phyloP scores from a whole-genome alignment of 2,329 filamentous ascomycete species.

The Sporothrix sp. region DNA sequence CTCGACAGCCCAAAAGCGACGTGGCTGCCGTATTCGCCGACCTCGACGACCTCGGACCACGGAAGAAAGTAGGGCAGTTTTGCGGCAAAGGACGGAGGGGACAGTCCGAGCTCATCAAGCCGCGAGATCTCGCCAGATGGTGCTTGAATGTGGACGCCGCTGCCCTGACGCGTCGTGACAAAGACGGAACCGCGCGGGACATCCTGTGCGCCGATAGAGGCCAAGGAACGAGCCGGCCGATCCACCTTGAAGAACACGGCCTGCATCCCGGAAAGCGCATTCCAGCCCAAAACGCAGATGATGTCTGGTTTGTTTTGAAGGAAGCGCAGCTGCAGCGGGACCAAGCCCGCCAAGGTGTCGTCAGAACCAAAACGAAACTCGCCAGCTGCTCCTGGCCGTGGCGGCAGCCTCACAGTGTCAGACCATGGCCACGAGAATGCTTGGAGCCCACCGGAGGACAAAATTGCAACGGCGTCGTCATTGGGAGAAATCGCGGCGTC shows the following conservation, averaged over 20 bases:
- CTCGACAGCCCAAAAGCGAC: conserved; percentile 57
- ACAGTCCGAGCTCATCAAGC: conserved; percentile 23
- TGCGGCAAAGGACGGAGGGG: conserved; percentile 24
- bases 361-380: background rate
- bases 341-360: conserved; percentile 23
- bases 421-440: conserved; percentile 65
- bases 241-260: conserved; percentile 18
- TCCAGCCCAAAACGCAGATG: conserved; percentile 28
- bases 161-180: conserved; percentile 23
- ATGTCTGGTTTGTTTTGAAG: conserved; percentile 13
- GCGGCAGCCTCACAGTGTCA: conserved; percentile 43
- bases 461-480: conserved; percentile 57
- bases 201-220: background rate
- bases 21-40: conserved; percentile 24
- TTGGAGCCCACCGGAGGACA: conserved; percentile 57
- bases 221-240: background rate
- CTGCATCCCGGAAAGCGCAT: conserved; percentile 20
- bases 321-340: conserved; percentile 26
- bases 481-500: conserved; percentile 65
- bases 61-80: conserved; percentile 40
- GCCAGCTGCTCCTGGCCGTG: conserved; percentile 32
- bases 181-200: conserved; percentile 22
- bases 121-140: conserved; percentile 35
- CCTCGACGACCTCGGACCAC: conserved; percentile 40
- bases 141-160: conserved; percentile 35